Evolutionary conservation across 2,329 filamentous ascomycete species (phyloP), one percentile per base, ranked within the genome.

Genomic region (Colletotrichum sp.): DNA sequence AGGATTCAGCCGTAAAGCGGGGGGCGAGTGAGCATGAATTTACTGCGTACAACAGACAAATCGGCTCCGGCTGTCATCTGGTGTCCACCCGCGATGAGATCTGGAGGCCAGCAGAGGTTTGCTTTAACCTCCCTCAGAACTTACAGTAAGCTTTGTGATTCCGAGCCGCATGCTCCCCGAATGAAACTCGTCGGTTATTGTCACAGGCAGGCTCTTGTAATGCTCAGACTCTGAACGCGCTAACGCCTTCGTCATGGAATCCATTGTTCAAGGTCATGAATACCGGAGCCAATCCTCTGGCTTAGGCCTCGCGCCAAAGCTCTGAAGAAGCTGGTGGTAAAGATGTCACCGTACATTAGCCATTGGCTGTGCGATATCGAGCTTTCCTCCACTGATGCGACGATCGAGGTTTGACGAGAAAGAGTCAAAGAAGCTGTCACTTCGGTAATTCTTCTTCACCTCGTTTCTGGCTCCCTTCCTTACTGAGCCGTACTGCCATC

Each of bases 311-410:
- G 34, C 21, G 30, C 13, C 21, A 34, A 39, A 12, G 32, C 34
- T 64, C 34, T 28, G n/a, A 28, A 64, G 34, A 39, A 10, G 39
- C 18, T 59, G 62, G 13, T 60, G 32, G 24, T 21, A 39, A 13
- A 73, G 28, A 76, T 76, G 73, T 76, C 73, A 73, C 65, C 65
- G 70, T 76, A 65, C 65, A 39, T 76, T 69, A 55, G 44, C 28
- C 49, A 69, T 69, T 76, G 73, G 70, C 52, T 49, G 73, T 73
- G 49, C 70, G 70, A 76, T 76, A 69, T 34, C 30, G 24, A 63
- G 26, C 59, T 34, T 44, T 49, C 70, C 32, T 76, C 73, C 73
- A 76, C 73, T 69, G 18, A 59, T 65, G 73, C 59, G 73, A 76
- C 73, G 73, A 76, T 76, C 70, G 70, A 73, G 60, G 70, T 73